A percentile compares a stretch with the other conserved stretches of the same genome.
These are phyloP conservation scores for Neonothopanus nambi DNA, from an alignment of 1,284 basidiomycete species.

Conservation along the genomic window DNA sequence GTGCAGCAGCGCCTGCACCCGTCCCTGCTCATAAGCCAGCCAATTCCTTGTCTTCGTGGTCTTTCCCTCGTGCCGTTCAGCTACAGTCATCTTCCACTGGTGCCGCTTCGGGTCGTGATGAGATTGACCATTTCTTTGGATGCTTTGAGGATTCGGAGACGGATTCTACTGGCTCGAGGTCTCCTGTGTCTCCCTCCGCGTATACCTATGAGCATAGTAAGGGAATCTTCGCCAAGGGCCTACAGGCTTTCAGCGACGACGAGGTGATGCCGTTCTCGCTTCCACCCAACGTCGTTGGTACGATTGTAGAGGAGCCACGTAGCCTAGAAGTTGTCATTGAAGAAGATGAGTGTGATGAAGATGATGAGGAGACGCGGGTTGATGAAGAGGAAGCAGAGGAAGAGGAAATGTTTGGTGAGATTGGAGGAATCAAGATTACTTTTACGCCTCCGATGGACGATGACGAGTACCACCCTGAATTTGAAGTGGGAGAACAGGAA, in stretches of 20 bases:
- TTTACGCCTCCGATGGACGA: constrained; percentile 55
- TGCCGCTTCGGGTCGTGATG: constrained; percentile 28
- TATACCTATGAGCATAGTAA: constrained; percentile 56
- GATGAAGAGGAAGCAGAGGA: constrained; percentile 42
- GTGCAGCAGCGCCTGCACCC: constrained; percentile 13
- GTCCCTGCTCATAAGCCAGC: constrained; percentile 32
- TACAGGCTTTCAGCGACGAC: constrained; percentile 29
- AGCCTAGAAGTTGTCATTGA: constrained; percentile 43
- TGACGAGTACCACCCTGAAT: constrained; percentile 14
- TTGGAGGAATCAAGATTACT: constrained; percentile 68
- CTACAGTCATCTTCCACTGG: constrained; percentile 22
- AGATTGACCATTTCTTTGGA: constrained; percentile 71
- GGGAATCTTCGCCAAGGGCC: constrained; percentile 41
- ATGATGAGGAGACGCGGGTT: constrained; percentile 43
- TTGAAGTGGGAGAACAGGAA: constrained; percentile 4
- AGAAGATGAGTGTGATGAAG: constrained; percentile 39
- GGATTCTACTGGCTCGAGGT: constrained; percentile 13
- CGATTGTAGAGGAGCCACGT: constrained; percentile 33
- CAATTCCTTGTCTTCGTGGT: constrained; percentile 66
- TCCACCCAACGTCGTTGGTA: constrained; percentile 51
- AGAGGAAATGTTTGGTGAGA: constrained; percentile 40
- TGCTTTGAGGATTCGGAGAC: constrained; percentile 50
- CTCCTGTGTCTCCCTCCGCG: constrained; percentile 9
- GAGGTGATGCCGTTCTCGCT: constrained; percentile 48
- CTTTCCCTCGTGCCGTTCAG: constrained; percentile 51